Conservation (phyloP, 305 asterid genomes). For the Andrographis paniculata region DNA sequence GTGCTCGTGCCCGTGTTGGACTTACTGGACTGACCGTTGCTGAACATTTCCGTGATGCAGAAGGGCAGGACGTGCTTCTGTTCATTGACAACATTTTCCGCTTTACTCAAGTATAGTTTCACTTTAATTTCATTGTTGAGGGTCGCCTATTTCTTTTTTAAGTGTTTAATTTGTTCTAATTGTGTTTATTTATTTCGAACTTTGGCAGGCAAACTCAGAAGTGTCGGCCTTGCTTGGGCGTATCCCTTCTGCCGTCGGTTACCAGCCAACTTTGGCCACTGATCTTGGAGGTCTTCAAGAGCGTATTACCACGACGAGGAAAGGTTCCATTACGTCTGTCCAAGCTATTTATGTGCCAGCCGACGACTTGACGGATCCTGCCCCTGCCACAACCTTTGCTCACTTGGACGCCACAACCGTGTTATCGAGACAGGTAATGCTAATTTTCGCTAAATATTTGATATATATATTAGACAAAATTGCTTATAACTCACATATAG, state of each 20-base stretch:
- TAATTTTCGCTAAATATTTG: background rate
- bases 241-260: conserved; percentile 98
- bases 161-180: conserved; percentile 6
- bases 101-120: conserved; percentile 64
- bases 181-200: conserved; percentile 1
- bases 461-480: background rate
- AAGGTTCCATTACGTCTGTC: conserved; percentile 92
- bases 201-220: conserved; percentile 82
- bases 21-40: conserved; percentile 96
- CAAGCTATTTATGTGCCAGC: conserved; percentile 99
- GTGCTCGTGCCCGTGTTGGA: conserved; percentile 99
- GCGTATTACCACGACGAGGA: conserved; percentile 91
- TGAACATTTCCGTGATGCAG: conserved; percentile 97
- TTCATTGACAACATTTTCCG: conserved; percentile 96
- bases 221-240: conserved; percentile 99
- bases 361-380: conserved; percentile 99
- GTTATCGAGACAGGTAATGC: conserved; percentile 68
- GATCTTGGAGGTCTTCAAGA: conserved; percentile 99
- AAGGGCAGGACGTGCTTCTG: conserved; percentile 98
- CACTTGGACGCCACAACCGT: conserved; percentile 99
- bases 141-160: conserved; percentile 1
- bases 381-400: conserved; percentile 98
- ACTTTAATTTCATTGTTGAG: background rate
- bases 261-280: conserved; percentile 94
- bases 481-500: too few relatives aligned